A percentile compares a stretch with the other conserved stretches of the same genome.
Conservation (phyloP, 2,329 filamentous ascomycete species). For the Berkeleyomyces rouxiae region DNA sequence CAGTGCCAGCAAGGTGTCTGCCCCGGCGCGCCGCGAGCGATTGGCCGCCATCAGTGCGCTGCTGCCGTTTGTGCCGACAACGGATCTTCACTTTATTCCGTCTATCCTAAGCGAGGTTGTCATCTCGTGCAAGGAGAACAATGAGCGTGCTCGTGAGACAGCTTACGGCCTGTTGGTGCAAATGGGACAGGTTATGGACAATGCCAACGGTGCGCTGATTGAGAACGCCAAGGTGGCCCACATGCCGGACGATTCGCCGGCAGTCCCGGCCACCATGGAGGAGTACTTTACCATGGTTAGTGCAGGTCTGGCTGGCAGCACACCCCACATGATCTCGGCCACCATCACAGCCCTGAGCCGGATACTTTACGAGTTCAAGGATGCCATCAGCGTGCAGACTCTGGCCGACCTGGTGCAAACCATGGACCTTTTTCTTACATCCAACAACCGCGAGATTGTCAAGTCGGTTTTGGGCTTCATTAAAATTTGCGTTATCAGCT, state of each 20-base stretch:
- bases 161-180: constrained; percentile 82
- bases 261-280: constrained; percentile 66
- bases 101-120: constrained; percentile 85
- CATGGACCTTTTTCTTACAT: constrained; percentile 89
- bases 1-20: constrained; percentile 69
- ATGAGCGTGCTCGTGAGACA: constrained; percentile 77
- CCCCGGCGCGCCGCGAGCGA: constrained; percentile 73
- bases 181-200: constrained; percentile 65
- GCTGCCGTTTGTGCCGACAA: constrained; percentile 58
- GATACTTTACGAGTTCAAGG: constrained; percentile 83
- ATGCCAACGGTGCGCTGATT: constrained; percentile 52
- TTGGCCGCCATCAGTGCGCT: constrained; percentile 68
- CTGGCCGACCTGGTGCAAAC: constrained; percentile 78
- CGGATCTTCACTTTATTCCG: constrained; percentile 82
- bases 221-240: constrained; percentile 74
- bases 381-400: constrained; percentile 48
- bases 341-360: constrained; percentile 89
- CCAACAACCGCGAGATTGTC: constrained; percentile 93
- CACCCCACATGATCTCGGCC: constrained; percentile 93
- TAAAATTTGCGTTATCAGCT: constrained; percentile 80
- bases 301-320: constrained; percentile 79
- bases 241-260: constrained; percentile 66
- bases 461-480: constrained; percentile 89
- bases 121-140: constrained; percentile 92
- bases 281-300: constrained; percentile 98